Conservation (phyloP, 352 stramenopile species). For the Vaucheria bursata region DNA sequence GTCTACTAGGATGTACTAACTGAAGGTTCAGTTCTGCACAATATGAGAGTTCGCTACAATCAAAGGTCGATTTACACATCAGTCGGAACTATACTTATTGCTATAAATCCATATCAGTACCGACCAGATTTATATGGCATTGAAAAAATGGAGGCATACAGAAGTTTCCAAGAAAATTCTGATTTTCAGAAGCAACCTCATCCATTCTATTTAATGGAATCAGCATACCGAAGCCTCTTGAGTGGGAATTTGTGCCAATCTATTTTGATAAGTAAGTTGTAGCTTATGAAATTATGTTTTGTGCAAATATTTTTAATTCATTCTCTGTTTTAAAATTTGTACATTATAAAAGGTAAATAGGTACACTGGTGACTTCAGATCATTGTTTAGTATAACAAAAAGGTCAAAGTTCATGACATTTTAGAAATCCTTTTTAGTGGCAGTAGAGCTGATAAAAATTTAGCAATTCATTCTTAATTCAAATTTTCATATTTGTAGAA, state of each 20-base stretch:
- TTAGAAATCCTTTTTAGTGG: too few species aligned
- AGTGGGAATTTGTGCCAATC: conserved; percentile 58
- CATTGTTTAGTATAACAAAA: too few species aligned
- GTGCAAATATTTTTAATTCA: too few species aligned
- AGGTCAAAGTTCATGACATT: too few species aligned
- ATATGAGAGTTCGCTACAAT: conserved; percentile 54
- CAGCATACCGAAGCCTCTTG: conserved; percentile 32
- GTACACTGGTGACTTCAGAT: too few species aligned
- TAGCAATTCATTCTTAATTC: too few species aligned
- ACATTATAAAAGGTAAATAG: too few species aligned
- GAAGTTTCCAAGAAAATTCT: conserved; percentile 22
- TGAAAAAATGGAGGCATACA: conserved; percentile 16
- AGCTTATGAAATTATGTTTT: too few species aligned
- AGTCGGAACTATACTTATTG: conserved; percentile 62
- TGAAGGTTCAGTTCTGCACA: conserved; percentile 30
- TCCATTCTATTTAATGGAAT: conserved; percentile 35
- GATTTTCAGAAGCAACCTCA: conserved; percentile 17
- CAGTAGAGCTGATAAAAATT: too few species aligned
- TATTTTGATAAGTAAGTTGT: conserved; percentile 78
- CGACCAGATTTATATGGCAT: conserved; percentile 47
- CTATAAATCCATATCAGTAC: conserved; percentile 62
- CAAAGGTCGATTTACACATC: conserved; percentile 63
- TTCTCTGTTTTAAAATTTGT: too few species aligned
- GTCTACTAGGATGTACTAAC: conserved; percentile 17
- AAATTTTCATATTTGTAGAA: too few species aligned